Evolutionary conservation across 257 asterid genomes (phyloP), one percentile per base, ranked within the genome.

Genomic region (Solanum tarijense): DNA sequence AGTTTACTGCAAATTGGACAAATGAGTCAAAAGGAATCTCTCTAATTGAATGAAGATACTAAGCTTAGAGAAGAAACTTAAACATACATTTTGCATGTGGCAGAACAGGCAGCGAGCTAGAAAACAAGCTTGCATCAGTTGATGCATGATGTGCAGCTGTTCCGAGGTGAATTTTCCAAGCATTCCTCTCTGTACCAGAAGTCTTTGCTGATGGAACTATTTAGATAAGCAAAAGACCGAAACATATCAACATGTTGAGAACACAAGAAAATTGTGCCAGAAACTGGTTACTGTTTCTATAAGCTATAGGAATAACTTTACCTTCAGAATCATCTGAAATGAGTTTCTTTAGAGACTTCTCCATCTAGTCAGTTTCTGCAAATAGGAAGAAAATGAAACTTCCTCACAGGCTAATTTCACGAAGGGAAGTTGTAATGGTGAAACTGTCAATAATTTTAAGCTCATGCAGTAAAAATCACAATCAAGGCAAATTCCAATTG

Each of bases 101-200:
- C 87, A 93, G 92, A 87, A 92, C 94, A 31, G 99, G 98, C 89
- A 96, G 79, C 18, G 99, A 97, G 91, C 97, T 89, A 52, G 99
- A 94, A 91, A 97, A 97, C 90, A 97, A 90, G 93, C 95, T 96
- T 82, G 92, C 97, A 91, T 95, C 98, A 84, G 84, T 92, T 86
- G 95, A 93, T 4, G 95, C 90, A 72, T 91, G 93, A 88, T 88
- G 83, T 39, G 87, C 90, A 90, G 91, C 92, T 41, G 88, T 89
- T 75, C 93, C 91, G 52, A 87, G 88, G 18, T 96, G 98, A 84
- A 93, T 90, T 76, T 86, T 86, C 98, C 98, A 95, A 11, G 91
- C 92, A 86, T 87, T 84, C 92, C 83, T 92, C 89, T 89, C 96
- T 83, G 91, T 89, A 35, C 86, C 92, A 38, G 89, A 74, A 34